These are phyloP conservation scores for Spinellus fusiger DNA, from an alignment of 192 early-diverging fungal genomes.

Conservation along the genomic window DNA sequence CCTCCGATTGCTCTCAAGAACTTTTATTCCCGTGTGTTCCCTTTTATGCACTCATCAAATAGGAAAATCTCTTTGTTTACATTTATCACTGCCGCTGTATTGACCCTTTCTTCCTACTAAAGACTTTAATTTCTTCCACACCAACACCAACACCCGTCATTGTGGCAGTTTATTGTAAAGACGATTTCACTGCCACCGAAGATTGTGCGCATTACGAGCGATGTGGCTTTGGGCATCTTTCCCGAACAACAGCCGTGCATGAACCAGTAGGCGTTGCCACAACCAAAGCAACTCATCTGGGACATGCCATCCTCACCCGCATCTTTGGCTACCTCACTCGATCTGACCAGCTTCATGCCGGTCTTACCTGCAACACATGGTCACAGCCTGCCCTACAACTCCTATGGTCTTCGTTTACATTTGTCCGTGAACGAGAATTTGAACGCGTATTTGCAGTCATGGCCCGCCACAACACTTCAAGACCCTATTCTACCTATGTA, in stretches of 20 bases:
- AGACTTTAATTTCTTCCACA: too few species aligned
- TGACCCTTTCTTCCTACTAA: too few species aligned
- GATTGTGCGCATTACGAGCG: constrained; percentile 19
- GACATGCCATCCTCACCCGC: neutral
- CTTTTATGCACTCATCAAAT: too few species aligned
- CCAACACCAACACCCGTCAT: too few species aligned
- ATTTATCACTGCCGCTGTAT: too few species aligned
- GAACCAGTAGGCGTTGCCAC: too few species aligned
- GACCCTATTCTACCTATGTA: constrained; percentile 16
- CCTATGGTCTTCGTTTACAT: constrained; percentile 24
- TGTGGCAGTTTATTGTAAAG: too few species aligned
- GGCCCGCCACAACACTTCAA: constrained; percentile 9
- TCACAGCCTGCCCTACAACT: constrained; percentile 8
- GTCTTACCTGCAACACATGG: constrained; percentile 18
- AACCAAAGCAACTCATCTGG: neutral
- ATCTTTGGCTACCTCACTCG: constrained; percentile 5
- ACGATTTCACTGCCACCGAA: too few species aligned
- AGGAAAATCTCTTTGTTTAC: too few species aligned
- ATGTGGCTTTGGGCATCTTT: constrained; percentile 12
- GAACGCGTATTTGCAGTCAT: constrained; percentile 24
- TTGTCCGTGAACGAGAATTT: constrained; percentile 22
- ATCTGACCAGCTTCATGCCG: constrained; percentile 1
- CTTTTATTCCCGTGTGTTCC: too few species aligned
- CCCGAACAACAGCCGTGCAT: neutral
- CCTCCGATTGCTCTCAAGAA: too few species aligned